Evolutionary conservation across 768 basidiomycete species (phyloP), one percentile per base, ranked within the genome.

Genomic region (Postia placenta): DNA sequence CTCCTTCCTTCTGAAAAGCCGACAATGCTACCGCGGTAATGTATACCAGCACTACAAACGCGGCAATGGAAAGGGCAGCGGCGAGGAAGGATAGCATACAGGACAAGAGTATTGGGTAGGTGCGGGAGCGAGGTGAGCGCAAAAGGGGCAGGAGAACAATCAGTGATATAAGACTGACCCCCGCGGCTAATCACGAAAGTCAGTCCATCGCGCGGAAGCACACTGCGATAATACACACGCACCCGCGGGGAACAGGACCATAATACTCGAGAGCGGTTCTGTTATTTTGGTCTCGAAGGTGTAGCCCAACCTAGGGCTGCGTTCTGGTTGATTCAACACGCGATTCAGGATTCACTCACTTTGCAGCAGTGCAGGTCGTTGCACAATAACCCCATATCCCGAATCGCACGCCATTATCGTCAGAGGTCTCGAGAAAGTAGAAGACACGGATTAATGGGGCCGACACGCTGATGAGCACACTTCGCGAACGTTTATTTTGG

Each of bases 241-340:
- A 49, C 52, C 48, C 22, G 41, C 40, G 5, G 52, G 52, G 19
- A 45, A 53, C 12, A 53, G 44, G n/a, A 53, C 28, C 11, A 53
- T 26, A 14, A 33, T 28, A 22, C 25, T 41, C 6, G 52, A 28
- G 9, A 43, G 22, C 11, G 47, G 24, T 11, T 22, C 22, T 2
- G 33, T 43, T 20, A 53, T 23, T n/a, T 44, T 20, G 3, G 43
- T 43, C 3, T 22, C 30, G 19, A 26, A 49, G 3, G 37, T 25
- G 30, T 53, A 53, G 12, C 52, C 52, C 9, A 53, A 42, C 4
- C 48, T 45, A 25, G 9, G 20, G 25, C 19, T 11, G 33, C 36
- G 17, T 17, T 45, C 41, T 28, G 26, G 15, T 45, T 23, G 23
- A 23, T 42, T 26, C 22, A 33, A 33, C 15, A 7, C 30, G 30